A percentile compares a stretch with the other conserved stretches of the same genome.
Evolutionary conservation across 441 rosid species (phyloP).

Genomic region (Omphalea diandra): DNA sequence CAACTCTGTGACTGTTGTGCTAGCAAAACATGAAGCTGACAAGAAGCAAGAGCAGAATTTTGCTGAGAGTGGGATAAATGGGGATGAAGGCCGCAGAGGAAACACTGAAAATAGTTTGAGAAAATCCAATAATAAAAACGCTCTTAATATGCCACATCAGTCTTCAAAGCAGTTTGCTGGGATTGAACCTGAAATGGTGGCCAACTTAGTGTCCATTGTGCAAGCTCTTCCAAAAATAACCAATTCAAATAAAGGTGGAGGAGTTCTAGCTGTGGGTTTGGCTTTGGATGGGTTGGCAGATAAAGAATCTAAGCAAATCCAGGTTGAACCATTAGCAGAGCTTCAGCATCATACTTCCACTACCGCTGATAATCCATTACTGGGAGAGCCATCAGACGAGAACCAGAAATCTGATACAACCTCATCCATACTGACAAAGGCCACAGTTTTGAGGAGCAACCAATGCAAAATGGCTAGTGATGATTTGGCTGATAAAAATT

Average conservation of each 20-base stretch:
- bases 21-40: constrained; percentile 27
- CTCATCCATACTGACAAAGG: constrained; percentile 5
- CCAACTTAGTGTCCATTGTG: constrained; percentile 6
- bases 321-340: constrained; percentile 15
- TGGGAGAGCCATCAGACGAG: constrained; percentile 20
- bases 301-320: no score
- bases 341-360: constrained; percentile 13
- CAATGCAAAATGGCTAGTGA: background rate
- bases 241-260: constrained; percentile 13
- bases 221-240: constrained; percentile 22
- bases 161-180: constrained; percentile 35
- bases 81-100: constrained; percentile 5
- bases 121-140: constrained; percentile 26
- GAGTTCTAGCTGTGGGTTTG: constrained; percentile 1
- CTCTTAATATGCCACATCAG: constrained; percentile 28
- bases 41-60: constrained; percentile 24
- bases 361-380: constrained; percentile 6
- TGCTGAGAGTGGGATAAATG: constrained; percentile 23
- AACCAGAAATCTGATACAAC: constrained; percentile 24
- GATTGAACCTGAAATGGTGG: constrained; percentile 30
- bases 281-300: constrained; percentile 12
- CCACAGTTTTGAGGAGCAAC: background rate
- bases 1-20: background rate
- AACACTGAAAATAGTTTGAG: constrained; percentile 21
- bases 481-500: no score